A percentile compares a stretch with the other conserved stretches of the same genome.
Conservation (phyloP, 1,284 basidiomycete genomes). For the Malassezia nana region DNA sequence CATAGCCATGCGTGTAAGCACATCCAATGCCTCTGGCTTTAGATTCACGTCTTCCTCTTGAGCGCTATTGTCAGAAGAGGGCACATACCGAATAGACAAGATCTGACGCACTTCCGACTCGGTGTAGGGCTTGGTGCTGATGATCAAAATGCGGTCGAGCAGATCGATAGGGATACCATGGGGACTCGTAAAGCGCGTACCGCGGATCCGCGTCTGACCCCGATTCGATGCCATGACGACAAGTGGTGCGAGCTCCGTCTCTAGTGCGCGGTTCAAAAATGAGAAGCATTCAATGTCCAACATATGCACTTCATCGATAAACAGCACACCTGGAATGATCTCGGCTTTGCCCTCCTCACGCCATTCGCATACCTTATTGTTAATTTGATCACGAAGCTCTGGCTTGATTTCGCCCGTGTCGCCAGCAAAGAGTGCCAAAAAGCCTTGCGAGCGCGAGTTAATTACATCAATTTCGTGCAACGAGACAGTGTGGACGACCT, state of each 20-base stretch:
- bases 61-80: slow-evolving; percentile 49
- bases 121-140: slow-evolving; percentile 80
- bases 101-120: slow-evolving; percentile 80
- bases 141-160: slow-evolving; percentile 86
- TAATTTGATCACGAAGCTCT: slow-evolving; percentile 89
- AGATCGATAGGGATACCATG: slow-evolving; percentile 92
- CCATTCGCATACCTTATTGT: slow-evolving; percentile 94
- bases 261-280: slow-evolving; percentile 89
- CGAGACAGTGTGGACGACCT: slow-evolving; percentile 92
- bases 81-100: slow-evolving; percentile 64
- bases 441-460: slow-evolving; percentile 89
- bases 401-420: slow-evolving; percentile 99
- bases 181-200: slow-evolving; percentile 84
- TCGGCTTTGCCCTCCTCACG: slow-evolving; percentile 96
- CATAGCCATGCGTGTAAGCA: slow-evolving; percentile 72
- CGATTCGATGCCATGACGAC: slow-evolving; percentile 98
- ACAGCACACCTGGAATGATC: slow-evolving; percentile 72
- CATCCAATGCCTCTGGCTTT: slow-evolving; percentile 61
- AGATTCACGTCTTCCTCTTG: slow-evolving; percentile 94
- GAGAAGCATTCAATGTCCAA: slow-evolving; percentile 99
- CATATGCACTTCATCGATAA: slow-evolving; percentile 63
- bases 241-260: slow-evolving; percentile 81
- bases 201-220: slow-evolving; percentile 85
- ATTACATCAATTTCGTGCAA: slow-evolving; percentile 98
- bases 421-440: slow-evolving; percentile 57